Evolutionary conservation across 352 stramenopile genomes (phyloP).

Genomic region (Thraustochytrium striatum): DNA sequence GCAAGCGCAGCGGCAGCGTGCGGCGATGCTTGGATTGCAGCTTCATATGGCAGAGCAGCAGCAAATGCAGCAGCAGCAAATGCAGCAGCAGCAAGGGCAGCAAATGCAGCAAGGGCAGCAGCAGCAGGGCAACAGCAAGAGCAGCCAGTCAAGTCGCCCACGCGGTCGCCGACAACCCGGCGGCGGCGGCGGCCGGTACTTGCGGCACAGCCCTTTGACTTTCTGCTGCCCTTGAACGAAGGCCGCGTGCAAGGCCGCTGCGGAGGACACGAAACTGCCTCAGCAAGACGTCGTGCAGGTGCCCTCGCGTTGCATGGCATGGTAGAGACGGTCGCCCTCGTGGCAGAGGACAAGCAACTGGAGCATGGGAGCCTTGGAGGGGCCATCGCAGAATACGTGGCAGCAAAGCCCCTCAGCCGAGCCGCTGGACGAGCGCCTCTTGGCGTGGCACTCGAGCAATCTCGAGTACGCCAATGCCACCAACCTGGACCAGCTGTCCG

Average conservation of each 20-base stretch:
- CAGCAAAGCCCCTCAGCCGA: neutral
- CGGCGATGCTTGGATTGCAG: too few relatives aligned
- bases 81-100: too few relatives aligned
- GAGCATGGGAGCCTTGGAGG: neutral
- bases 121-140: too few relatives aligned
- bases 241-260: neutral
- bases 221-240: conserved; percentile 5
- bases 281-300: conserved; percentile 8
- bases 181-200: too few relatives aligned
- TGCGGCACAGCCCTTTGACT: too few relatives aligned
- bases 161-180: too few relatives aligned
- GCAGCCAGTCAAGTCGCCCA: too few relatives aligned
- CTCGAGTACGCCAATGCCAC: conserved; percentile 68
- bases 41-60: too few relatives aligned
- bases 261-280: neutral
- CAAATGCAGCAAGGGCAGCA: too few relatives aligned
- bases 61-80: too few relatives aligned
- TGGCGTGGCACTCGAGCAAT: conserved; percentile 69
- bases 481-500: conserved; percentile 57
- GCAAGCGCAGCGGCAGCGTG: too few relatives aligned
- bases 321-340: neutral
- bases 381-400: conserved; percentile 5
- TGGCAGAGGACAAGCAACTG: neutral
- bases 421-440: conserved; percentile 52
- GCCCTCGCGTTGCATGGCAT: conserved; percentile 10